A percentile compares a stretch with the other conserved stretches of the same genome.
Evolutionary conservation across 2,329 filamentous ascomycete genomes (phyloP).

Genomic region (Bipolaris cookei): DNA sequence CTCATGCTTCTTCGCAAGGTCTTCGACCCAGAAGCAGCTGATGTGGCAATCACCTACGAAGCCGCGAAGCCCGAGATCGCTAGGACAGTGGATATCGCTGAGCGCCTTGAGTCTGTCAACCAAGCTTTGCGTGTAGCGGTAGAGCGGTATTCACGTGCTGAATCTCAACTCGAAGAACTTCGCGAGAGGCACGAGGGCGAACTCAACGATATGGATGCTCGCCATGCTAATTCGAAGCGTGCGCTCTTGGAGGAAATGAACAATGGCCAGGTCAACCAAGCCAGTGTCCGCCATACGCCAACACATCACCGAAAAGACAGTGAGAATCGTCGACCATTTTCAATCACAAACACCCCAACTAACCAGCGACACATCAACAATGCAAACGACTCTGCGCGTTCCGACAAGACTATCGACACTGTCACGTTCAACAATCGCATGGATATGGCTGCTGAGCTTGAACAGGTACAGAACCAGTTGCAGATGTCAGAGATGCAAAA

Average conservation of each 20-base stretch:
- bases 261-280: conserved; percentile 73
- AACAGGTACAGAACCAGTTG: conserved; percentile 91
- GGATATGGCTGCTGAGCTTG: conserved; percentile 88
- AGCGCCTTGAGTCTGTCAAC: conserved; percentile 87
- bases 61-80: conserved; percentile 71
- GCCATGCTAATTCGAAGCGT: conserved; percentile 69
- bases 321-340: conserved; percentile 67
- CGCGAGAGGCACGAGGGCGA: conserved; percentile 76
- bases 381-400: conserved; percentile 78
- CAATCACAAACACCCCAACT: conserved; percentile 78
- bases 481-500: conserved; percentile 96
- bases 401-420: conserved; percentile 84
- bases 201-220: conserved; percentile 67
- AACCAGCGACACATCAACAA: conserved; percentile 70
- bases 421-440: conserved; percentile 84
- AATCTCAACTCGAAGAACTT: conserved; percentile 79
- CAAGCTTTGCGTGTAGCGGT: conserved; percentile 84
- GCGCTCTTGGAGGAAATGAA: conserved; percentile 87
- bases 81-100: conserved; percentile 74
- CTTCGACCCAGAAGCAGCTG: conserved; percentile 76
- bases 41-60: conserved; percentile 72
- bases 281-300: conserved; percentile 65
- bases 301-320: conserved; percentile 69
- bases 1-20: conserved; percentile 83
- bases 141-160: conserved; percentile 80